These are phyloP conservation scores for Amaranthus palmeri DNA, from an alignment of 148 eudicot species.

Conservation along the genomic window DNA sequence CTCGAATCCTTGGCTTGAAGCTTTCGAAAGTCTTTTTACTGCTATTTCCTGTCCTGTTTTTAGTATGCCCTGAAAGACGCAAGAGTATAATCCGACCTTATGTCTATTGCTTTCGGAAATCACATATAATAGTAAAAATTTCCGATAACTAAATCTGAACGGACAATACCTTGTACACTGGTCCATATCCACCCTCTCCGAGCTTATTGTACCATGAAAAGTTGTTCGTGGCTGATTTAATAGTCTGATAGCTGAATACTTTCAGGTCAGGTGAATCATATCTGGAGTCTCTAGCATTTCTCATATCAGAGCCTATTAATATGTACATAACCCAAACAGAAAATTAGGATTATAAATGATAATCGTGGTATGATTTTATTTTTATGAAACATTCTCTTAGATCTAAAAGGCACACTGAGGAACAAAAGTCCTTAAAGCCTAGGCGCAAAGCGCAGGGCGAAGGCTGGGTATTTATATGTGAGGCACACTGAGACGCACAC, in stretches of 20 bases:
- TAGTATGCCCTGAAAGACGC: constrained; percentile 30
- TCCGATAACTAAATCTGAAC: background rate
- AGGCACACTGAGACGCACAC: no score
- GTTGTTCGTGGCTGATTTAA: constrained; percentile 28
- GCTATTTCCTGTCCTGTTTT: constrained; percentile 36
- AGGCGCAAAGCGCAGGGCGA: no score
- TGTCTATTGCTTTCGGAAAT: no score
- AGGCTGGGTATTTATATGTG: no score
- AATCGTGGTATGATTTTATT: no score
- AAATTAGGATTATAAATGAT: background rate
- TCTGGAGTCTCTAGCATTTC: background rate
- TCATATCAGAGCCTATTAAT: background rate
- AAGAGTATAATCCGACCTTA: no score
- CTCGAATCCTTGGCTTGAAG: constrained; percentile 38
- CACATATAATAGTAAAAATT: no score
- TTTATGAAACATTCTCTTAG: no score
- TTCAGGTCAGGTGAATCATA: constrained; percentile 23
- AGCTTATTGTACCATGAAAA: constrained; percentile 33
- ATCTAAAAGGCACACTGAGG: no score
- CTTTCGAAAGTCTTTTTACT: constrained; percentile 38
- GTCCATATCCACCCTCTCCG: constrained; percentile 49
- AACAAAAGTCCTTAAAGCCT: no score
- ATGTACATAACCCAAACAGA: background rate
- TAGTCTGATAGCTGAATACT: constrained; percentile 23
- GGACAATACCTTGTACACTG: constrained; percentile 38